Base-by-base conservation (phyloP, 2,329 filamentous ascomycete species). In the Hortaea sp. region DNA sequence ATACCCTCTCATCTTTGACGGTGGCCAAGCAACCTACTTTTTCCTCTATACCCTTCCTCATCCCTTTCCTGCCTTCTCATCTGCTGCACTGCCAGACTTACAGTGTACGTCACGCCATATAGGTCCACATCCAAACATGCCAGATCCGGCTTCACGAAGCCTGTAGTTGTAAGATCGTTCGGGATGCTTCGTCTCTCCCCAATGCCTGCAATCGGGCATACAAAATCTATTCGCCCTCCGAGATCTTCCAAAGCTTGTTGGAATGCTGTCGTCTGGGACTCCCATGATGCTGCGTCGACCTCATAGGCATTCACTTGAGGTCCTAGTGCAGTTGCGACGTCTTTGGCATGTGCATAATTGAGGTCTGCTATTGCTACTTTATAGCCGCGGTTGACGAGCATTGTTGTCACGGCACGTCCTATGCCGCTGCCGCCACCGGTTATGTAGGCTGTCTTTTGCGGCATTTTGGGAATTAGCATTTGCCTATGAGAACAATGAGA, bases 301-400 rank as follows among this genome's bases (percentile, higher is more conserved):
- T 59, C 45, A 12, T 60, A 51, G 28, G 57, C 60, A n/a, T 29
- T 47, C 11, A 10, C n/a, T 9, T 10, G 2, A 45, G 41, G 43
- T 34, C 58, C 54, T 34, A 62, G 50, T 4, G 44, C 12, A 11
- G 44, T 32, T n/a, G 58, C 60, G 5, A 63, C 49, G n/a, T 52
- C 13, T 46, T 61, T 30, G 6, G 62, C 57, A 6, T 49, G 53
- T 20, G 48, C 7, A n/a, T 60, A 46, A 48, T 67, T 58, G 30
- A 52, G 50, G 47, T 69, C 67, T 29, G 76, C 65, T 2, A 75
- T 72, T 46, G 70, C 72, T 32, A 79, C 71, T 35, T 70, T 66
- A 49, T 76, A 70, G 9, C 70, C 72, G 39, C 55, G 52, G 3
- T 43, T 44, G 9, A 60, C 53, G 30, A 67, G 61, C 47, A 59